A percentile compares a stretch with the other conserved stretches of the same genome.
Conservation (phyloP, 768 basidiomycete genomes). For the Suillus bovinus region DNA sequence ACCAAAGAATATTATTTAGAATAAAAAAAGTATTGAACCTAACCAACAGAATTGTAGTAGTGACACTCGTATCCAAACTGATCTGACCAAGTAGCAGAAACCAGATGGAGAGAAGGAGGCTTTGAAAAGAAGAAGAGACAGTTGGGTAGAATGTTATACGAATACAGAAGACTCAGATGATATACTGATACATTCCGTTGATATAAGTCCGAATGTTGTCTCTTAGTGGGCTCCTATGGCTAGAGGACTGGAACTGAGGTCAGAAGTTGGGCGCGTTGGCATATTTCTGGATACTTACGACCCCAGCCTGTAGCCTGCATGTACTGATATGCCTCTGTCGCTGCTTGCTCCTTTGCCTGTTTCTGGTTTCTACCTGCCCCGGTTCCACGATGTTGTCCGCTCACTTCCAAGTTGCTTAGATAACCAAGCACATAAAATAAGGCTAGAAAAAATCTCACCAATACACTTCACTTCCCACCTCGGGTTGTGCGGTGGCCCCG, state of each 20-base stretch:
- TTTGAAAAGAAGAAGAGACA: not conserved
- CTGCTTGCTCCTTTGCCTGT: conserved; percentile 69
- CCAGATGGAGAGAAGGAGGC: not conserved
- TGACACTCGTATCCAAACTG: not conserved
- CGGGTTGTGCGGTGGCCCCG: conserved; percentile 55
- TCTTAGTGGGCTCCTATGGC: not conserved
- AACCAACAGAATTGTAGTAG: not conserved
- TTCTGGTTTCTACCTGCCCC: conserved; percentile 63
- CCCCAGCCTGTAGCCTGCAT: conserved; percentile 49
- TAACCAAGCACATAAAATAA: not conserved
- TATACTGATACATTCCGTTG: conserved; percentile 4
- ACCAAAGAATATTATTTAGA: not conserved
- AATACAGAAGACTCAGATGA: conserved; percentile 2
- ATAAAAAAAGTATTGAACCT: not conserved
- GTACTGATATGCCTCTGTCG: conserved; percentile 50
- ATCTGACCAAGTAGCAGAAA: not conserved
- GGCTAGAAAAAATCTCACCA: conserved; percentile 42
- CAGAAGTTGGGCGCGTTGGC: not conserved
- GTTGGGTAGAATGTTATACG: not conserved
- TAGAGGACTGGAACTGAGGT: conserved; percentile 3
- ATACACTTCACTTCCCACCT: conserved; percentile 57
- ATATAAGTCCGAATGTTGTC: too few relatives aligned
- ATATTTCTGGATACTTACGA: conserved; percentile 16
- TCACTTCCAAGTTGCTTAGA: conserved; percentile 40
- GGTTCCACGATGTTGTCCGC: conserved; percentile 46